Conservation (phyloP, 1,139 yeast genomes). For the Sugiyamaella xylanicola region DNA sequence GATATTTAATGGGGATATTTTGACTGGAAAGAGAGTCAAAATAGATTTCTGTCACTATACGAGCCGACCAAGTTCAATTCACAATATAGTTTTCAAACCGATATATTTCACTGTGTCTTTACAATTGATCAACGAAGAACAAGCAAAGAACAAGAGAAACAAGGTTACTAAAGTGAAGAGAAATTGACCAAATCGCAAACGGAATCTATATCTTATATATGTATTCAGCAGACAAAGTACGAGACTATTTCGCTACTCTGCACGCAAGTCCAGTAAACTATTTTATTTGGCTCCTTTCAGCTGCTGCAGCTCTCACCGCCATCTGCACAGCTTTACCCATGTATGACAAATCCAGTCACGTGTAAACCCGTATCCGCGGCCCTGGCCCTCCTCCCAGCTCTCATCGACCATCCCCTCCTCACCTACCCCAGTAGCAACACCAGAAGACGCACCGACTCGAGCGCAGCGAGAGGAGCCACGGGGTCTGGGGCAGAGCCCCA, state of each 20-base stretch:
- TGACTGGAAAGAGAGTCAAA: neutral
- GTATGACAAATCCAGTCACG: neutral
- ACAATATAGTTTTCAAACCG: too few relatives aligned
- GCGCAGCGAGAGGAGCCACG: neutral
- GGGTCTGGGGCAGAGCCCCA: neutral
- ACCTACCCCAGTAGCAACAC: neutral
- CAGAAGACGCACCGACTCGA: neutral
- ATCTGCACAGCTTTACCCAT: neutral
- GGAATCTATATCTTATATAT: neutral
- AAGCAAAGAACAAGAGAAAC: neutral
- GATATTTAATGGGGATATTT: slow-evolving; percentile 1
- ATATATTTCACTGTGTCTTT: neutral
- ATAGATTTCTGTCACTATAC: too few relatives aligned
- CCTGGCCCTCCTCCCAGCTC: too few relatives aligned
- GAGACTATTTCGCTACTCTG: neutral
- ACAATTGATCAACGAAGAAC: neutral
- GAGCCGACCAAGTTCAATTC: too few relatives aligned
- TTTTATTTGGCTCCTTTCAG: too few relatives aligned
- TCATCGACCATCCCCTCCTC: neutral
- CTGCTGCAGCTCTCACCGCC: neutral
- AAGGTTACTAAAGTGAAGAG: neutral
- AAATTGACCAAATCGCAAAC: neutral
- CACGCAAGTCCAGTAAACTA: too few relatives aligned
- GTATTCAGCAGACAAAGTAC: neutral
- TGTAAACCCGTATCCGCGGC: neutral